Evolutionary conservation across 1,284 basidiomycete species (phyloP).

Genomic region (Lentinula novae-zelandiae): DNA sequence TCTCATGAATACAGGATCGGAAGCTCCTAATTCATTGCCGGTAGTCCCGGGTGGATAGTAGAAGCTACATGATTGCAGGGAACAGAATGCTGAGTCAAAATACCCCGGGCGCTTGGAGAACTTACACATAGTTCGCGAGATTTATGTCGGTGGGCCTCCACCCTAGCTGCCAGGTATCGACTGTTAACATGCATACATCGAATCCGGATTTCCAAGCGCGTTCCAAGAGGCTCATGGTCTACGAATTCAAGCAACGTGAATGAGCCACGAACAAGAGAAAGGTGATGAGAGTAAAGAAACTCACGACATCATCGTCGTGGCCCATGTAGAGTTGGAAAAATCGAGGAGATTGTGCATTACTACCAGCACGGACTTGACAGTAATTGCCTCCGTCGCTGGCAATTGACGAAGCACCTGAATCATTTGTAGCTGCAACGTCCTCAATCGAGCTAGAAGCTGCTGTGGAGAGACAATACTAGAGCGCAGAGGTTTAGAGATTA

Average conservation of each 20-base stretch:
- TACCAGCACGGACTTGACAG: conserved; percentile 24
- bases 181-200: conserved; percentile 50
- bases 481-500: neutral
- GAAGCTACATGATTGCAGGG: neutral
- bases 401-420: conserved; percentile 30
- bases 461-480: conserved; percentile 52
- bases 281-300: neutral
- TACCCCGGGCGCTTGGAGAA: neutral
- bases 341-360: conserved; percentile 37
- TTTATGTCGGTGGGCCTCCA: conserved; percentile 58
- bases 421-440: conserved; percentile 48
- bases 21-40: conserved; percentile 46
- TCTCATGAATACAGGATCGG: conserved; percentile 53
- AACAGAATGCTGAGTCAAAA: neutral
- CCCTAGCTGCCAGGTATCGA: conserved; percentile 60
- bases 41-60: conserved; percentile 10
- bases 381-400: conserved; percentile 36
- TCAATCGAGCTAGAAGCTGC: conserved; percentile 52
- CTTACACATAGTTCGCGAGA: conserved; percentile 46
- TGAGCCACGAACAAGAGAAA: neutral
- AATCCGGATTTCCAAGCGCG: conserved; percentile 48
- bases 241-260: neutral
- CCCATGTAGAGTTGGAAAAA: conserved; percentile 65
- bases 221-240: conserved; percentile 43
- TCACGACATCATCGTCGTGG: conserved; percentile 49